Conservation (phyloP, 2,329 filamentous ascomycete genomes). For the Diplodia scrobiculata region DNA sequence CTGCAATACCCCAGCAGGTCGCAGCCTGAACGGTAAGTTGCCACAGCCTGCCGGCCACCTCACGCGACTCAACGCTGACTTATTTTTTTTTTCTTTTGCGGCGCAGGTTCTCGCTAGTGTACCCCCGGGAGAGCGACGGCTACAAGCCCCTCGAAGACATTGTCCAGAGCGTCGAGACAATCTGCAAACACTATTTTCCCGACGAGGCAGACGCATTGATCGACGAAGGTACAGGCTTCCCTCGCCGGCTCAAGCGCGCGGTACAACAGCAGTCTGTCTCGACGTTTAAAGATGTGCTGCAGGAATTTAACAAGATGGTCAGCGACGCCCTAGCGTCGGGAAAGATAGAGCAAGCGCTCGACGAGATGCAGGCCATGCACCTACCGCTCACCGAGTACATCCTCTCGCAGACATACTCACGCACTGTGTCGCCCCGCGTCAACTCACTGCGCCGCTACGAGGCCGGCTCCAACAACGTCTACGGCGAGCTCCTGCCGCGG, state of each 20-base stretch:
- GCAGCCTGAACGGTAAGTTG: slow-evolving; percentile 64
- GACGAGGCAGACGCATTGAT: slow-evolving; percentile 67
- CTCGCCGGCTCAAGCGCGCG: slow-evolving; percentile 75
- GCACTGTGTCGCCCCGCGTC: slow-evolving; percentile 86
- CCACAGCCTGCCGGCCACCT: slow-evolving; percentile 33
- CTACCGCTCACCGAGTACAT: slow-evolving; percentile 72
- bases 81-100: slow-evolving; percentile 6
- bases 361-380: slow-evolving; percentile 71
- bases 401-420: slow-evolving; percentile 83
- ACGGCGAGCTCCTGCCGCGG: slow-evolving; percentile 84
- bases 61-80: slow-evolving; percentile 33
- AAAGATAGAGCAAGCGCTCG: slow-evolving; percentile 65
- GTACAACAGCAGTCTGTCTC: slow-evolving; percentile 65
- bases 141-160: slow-evolving; percentile 65
- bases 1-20: slow-evolving; percentile 82
- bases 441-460: slow-evolving; percentile 82
- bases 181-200: slow-evolving; percentile 75
- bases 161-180: slow-evolving; percentile 58
- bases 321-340: slow-evolving; percentile 67
- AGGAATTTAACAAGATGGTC: slow-evolving; percentile 75
- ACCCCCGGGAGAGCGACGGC: slow-evolving; percentile 72
- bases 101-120: slow-evolving; percentile 69
- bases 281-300: slow-evolving; percentile 72
- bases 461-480: slow-evolving; percentile 89
- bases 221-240: slow-evolving; percentile 71